These are phyloP conservation scores for Entophlyctis luteolus DNA, from an alignment of 192 early-diverging fungal genomes.

Conservation along the genomic window DNA sequence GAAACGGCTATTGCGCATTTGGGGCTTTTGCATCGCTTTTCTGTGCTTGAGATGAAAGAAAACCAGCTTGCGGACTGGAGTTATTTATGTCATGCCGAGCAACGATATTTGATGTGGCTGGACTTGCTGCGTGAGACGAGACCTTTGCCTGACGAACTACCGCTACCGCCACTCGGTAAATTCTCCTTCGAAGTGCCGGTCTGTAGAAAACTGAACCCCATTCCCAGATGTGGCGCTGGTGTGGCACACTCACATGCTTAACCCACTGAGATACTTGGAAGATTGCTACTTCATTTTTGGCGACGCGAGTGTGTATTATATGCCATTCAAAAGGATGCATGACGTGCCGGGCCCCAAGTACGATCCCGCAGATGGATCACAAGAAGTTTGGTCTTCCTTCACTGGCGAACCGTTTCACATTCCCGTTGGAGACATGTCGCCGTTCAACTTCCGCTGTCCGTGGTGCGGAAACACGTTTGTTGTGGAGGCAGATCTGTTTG, in stretches of 20 bases:
- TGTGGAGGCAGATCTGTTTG: conserved; percentile 26
- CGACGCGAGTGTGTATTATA: conserved; percentile 33
- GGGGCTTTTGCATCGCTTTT: conserved; percentile 36
- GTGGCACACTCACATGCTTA: conserved; percentile 61
- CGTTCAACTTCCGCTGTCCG: conserved; percentile 32
- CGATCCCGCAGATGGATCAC: conserved; percentile 33
- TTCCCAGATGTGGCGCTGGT: conserved; percentile 53
- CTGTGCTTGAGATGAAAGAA: conserved; percentile 2
- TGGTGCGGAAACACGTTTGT: conserved; percentile 13
- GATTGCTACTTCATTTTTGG: conserved; percentile 52
- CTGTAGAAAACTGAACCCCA: conserved; percentile 12
- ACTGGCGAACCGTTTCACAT: conserved; percentile 27
- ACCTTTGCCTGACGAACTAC: conserved; percentile 26
- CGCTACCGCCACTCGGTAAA: conserved; percentile 40
- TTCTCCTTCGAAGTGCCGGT: neutral
- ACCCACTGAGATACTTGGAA: conserved; percentile 55
- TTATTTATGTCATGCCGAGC: conserved; percentile 52
- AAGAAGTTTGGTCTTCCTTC: conserved; percentile 34
- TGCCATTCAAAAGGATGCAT: conserved; percentile 50
- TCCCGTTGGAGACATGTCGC: neutral
- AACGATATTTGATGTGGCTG: conserved; percentile 52
- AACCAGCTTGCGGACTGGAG: conserved; percentile 41
- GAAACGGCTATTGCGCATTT: conserved; percentile 26
- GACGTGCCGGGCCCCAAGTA: conserved; percentile 36
- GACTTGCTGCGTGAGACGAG: conserved; percentile 36